Evolutionary conservation across 2,329 filamentous ascomycete genomes (phyloP), one percentile per base, ranked within the genome.

Genomic region (Aspergillus tanneri): DNA sequence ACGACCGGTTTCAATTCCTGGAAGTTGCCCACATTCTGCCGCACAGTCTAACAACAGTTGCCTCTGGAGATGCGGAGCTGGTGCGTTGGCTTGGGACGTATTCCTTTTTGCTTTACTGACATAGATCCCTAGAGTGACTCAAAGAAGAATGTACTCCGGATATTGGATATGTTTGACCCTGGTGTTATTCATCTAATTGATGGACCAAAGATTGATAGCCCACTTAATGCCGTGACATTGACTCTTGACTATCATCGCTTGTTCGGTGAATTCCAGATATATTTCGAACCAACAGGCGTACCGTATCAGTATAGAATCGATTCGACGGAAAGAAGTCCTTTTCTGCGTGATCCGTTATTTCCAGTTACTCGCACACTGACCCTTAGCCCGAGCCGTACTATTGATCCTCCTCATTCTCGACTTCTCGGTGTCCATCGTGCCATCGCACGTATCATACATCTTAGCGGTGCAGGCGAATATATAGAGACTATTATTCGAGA

Each of bases 321-420:
- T 21, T 60, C 53, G 2, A 46, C 39, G 9, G 46, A 60, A 28
- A 27, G 35, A 32, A 36, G 46, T 41, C n/a, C 45, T 43, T 56
- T 52, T 40, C 46, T 56, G 46, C 43, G 53, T 30, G 49, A 57
- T 47, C 46, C 39, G 22, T 47, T 54, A 23, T 49, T 62, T 35
- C 60, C 55, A 12, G 51, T 62, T 21, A 9, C 40, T 39, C 53
- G 57, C 9, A 55, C 46, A 11, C 54, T 59, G 22, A 52, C 41
- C 34, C 55, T 67, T n/a, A 68, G 52, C 38, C 46, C 52, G 14
- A 49, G 54, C 60, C 57, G 58, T 37, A 69, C 67, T 12, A 63
- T 62, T 54, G n/a, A 67, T 52, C 65, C 64, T 39, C 62, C 63
- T 47, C 60, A 59, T 45, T 43, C 51, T 46, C 50, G 53, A 36